A percentile compares a stretch with the other conserved stretches of the same genome.
These are phyloP conservation scores for Leptomonas pyrrhocoris DNA, from an alignment of 208 protist species.

Conservation along the genomic window DNA sequence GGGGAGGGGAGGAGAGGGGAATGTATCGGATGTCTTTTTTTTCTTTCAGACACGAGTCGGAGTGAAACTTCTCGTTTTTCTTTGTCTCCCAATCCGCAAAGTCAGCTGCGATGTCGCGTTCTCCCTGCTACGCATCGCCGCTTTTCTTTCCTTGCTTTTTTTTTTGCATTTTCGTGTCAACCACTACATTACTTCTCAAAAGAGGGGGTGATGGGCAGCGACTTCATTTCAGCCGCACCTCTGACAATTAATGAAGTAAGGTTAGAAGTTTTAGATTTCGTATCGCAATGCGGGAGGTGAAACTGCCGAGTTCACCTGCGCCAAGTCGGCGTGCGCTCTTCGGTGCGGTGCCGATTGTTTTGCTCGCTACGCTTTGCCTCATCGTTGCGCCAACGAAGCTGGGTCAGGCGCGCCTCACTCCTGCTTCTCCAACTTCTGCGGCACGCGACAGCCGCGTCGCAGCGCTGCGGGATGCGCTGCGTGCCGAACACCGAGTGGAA, in stretches of 20 bases:
- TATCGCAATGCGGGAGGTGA: too few relatives aligned
- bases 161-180: not conserved
- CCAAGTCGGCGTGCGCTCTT: not conserved
- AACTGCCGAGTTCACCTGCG: not conserved
- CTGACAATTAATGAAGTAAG: too few relatives aligned
- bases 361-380: not conserved
- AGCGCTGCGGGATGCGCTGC: constrained; percentile 14
- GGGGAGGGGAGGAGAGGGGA: too few relatives aligned
- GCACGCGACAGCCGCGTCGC: constrained; percentile 24
- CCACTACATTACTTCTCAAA: not conserved
- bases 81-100: not conserved
- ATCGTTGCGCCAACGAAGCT: not conserved
- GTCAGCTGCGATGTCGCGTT: too few relatives aligned
- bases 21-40: too few relatives aligned
- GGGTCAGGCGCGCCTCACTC: not conserved
- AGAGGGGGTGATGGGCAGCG: too few relatives aligned
- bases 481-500: not conserved
- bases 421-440: not conserved
- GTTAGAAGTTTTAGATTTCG: too few relatives aligned
- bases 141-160: not conserved
- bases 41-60: too few relatives aligned
- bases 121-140: not conserved
- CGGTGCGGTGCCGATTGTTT: not conserved
- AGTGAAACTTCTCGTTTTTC: too few relatives aligned
- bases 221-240: too few relatives aligned